A percentile compares a stretch with the other conserved stretches of the same genome.
These are phyloP conservation scores for Astragalus membranaceus DNA, from an alignment of 306 rosid genomes.

Conservation along the genomic window DNA sequence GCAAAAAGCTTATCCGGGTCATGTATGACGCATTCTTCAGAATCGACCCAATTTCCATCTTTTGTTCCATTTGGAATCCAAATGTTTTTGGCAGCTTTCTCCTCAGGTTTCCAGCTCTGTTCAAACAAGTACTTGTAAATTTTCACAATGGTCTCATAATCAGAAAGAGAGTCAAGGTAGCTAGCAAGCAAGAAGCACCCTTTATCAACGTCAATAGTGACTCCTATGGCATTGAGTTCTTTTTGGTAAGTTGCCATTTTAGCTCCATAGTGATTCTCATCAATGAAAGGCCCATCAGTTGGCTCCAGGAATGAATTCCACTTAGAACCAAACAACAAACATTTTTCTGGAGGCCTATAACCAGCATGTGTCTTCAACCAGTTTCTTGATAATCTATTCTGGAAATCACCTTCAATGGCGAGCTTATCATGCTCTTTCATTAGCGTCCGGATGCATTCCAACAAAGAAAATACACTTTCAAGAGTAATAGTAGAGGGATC, in stretches of 20 bases:
- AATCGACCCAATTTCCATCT: constrained; percentile 39
- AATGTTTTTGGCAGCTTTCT: constrained; percentile 30
- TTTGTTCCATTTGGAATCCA: constrained; percentile 47
- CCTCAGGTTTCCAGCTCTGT: constrained; percentile 41
- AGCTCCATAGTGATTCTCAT: constrained; percentile 41
- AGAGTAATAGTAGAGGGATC: constrained; percentile 32
- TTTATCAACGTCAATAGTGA: constrained; percentile 23
- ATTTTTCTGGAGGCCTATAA: constrained; percentile 41
- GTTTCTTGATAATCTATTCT: constrained; percentile 25
- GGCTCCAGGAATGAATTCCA: constrained; percentile 36
- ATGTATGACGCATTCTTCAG: constrained; percentile 43
- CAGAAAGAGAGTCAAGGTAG: constrained; percentile 32
- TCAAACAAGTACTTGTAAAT: constrained; percentile 39
- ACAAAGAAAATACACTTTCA: constrained; percentile 40
- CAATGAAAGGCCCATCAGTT: constrained; percentile 67
- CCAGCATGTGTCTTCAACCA: constrained; percentile 70
- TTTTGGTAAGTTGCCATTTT: constrained; percentile 31
- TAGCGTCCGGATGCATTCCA: constrained; percentile 37
- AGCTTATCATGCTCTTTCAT: not conserved
- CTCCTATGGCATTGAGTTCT: constrained; percentile 57
- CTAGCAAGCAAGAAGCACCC: constrained; percentile 44
- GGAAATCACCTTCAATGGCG: constrained; percentile 24
- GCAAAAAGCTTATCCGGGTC: constrained; percentile 52
- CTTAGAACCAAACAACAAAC: constrained; percentile 42
- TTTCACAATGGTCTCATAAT: constrained; percentile 24